Conservation (phyloP, 2,329 filamentous ascomycete genomes). For the Xylariales sp. region DNA sequence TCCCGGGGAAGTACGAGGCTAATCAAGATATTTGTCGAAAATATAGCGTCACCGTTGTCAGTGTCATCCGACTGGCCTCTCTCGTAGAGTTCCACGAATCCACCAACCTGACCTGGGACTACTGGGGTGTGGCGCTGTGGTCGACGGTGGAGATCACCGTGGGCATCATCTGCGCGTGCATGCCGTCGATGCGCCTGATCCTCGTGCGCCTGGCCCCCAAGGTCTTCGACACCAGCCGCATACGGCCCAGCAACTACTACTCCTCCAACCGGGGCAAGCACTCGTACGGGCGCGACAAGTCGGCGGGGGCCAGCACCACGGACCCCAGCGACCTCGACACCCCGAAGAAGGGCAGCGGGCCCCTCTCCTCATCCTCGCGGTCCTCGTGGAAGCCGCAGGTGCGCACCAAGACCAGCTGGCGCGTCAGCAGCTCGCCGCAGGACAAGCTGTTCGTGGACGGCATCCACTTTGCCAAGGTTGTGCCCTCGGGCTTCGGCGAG, state of each 20-base stretch:
- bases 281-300: no score
- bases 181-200: slow-evolving; percentile 17
- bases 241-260: not conserved
- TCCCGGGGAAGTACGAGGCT: no score
- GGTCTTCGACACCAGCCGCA: slow-evolving; percentile 1
- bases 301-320: no score
- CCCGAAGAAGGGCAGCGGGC: no score
- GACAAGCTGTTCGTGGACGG: not conserved
- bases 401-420: not conserved
- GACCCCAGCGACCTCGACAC: no score
- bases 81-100: slow-evolving; percentile 23
- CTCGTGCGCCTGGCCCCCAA: slow-evolving; percentile 7
- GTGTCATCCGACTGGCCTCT: slow-evolving; percentile 22
- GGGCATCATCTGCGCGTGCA: slow-evolving; percentile 28
- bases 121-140: slow-evolving; percentile 24
- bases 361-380: no score
- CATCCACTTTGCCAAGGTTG: not conserved
- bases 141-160: slow-evolving; percentile 28
- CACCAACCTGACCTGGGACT: slow-evolving; percentile 23
- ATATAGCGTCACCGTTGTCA: slow-evolving; percentile 24
- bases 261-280: no score
- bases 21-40: no score
- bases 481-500: not conserved
- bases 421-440: not conserved
- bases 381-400: not conserved